phyloP scores from a whole-genome alignment of 2,329 filamentous ascomycete species.

The Neoascochyta sp. region DNA sequence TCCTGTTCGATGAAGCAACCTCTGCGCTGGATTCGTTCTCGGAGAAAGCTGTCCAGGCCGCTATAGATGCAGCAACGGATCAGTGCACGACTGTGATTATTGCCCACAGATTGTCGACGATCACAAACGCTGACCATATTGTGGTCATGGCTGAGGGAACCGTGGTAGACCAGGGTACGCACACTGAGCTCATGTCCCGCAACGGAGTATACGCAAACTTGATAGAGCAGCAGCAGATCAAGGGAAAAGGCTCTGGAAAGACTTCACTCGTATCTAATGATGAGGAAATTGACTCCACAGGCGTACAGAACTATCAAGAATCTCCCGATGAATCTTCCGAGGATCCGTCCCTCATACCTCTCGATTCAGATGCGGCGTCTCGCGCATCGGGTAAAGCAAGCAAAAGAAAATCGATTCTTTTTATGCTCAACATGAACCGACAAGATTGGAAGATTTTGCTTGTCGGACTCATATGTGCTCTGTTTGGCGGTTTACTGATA shows the following conservation, averaged over 20 bases:
- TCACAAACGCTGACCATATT: slow-evolving; percentile 39
- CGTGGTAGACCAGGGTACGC: slow-evolving; percentile 39
- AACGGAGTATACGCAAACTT: slow-evolving; percentile 12
- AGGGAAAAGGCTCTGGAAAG: slow-evolving; percentile 65
- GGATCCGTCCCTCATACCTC: slow-evolving; percentile 55
- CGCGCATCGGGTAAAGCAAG: background rate
- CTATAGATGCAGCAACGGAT: slow-evolving; percentile 1
- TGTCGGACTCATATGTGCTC: background rate
- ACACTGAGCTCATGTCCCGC: slow-evolving; percentile 10
- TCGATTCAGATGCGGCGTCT: slow-evolving; percentile 71
- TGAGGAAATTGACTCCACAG: background rate
- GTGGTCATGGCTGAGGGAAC: slow-evolving; percentile 40
- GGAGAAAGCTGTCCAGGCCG: slow-evolving; percentile 31
- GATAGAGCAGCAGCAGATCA: background rate
- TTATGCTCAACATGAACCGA: background rate
- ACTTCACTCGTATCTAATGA: slow-evolving; percentile 90
- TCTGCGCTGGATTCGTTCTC: slow-evolving; percentile 4
- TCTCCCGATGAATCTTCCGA: background rate
- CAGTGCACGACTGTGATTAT: slow-evolving; percentile 43
- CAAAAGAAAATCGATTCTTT: background rate
- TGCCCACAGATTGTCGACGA: slow-evolving; percentile 41
- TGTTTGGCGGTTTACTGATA: background rate
- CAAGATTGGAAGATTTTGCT: background rate
- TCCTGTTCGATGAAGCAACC: slow-evolving; percentile 11
- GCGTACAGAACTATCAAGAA: background rate